Evolutionary conservation across 352 stramenopile species (phyloP), one percentile per base, ranked within the genome.

Genomic region (Globisporangium heterothallicum): DNA sequence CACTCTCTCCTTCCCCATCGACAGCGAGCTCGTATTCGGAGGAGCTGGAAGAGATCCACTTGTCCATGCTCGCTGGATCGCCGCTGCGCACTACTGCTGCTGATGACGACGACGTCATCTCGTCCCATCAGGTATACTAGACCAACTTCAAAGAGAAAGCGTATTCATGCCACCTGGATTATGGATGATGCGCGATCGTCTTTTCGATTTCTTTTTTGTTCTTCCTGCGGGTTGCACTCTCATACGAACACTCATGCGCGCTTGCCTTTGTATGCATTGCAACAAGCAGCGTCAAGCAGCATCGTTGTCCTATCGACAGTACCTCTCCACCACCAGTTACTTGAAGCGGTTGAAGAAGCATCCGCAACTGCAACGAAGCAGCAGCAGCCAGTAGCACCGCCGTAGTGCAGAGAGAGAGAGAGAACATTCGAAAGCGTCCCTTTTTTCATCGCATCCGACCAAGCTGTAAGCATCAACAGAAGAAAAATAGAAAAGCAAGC

Each of bases 261-360:
- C 10, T 9, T 44, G 13, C 53, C n/a, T 25, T 36, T 6, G 26
- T 35, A 9, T 10, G 18, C 16, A 29, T 9, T 12, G 41, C 16
- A 24, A 6, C 10, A 19, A 49, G 29, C 40, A 70, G 50, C 34
- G 56, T 35, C 36, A 48, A 42, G 27, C 42, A 30, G 60, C 25
- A 46, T 56, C 59, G 40, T 40, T 59, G 26, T 42, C 42, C 58
- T 85, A 83, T 52, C 58, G 70, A 40, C 54, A 70, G 42, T 84
- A 74, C 58, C 72, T 85, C 50, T 54, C 73, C 44, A 70, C 63
- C 49, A 84, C 74, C 32, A 81, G 77, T 49, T 88, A 88, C 47
- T 40, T 64, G 42, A 62, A 71, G 22, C 70, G 64, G 7, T 42
- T 81, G 30, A 61, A 59, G 42, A 64, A 57, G 45, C 42, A 63